phyloP scores from a whole-genome alignment of 495 filamentous ascomycete species.

The Aspergillus haitiensis region DNA sequence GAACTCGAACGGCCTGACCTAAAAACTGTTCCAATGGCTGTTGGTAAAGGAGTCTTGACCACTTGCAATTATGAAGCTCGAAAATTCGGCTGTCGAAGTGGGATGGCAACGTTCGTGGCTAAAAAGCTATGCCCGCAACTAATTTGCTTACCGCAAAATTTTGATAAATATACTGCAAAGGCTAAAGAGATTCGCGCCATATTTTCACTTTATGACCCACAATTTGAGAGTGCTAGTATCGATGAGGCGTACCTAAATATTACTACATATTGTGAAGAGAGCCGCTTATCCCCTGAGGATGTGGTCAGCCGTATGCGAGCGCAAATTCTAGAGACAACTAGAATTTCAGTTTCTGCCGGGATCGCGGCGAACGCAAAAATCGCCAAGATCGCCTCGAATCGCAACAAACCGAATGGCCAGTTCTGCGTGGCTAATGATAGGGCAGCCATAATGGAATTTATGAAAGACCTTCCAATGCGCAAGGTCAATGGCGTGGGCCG shows the following conservation, averaged over 20 bases:
- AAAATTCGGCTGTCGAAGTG: conserved; percentile 85
- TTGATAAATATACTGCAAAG: conserved; percentile 88
- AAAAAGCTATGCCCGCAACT: conserved; percentile 90
- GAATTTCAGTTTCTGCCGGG: conserved; percentile 89
- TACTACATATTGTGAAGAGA: conserved; percentile 76
- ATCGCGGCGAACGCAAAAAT: conserved; percentile 91
- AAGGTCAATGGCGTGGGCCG: conserved; percentile 94
- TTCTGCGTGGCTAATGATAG: conserved; percentile 72
- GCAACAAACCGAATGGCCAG: conserved; percentile 96
- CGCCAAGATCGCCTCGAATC: conserved; percentile 92
- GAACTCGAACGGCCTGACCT: conserved; percentile 89
- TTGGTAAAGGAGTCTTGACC: conserved; percentile 87
- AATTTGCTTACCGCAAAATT: conserved; percentile 79
- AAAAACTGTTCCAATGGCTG: conserved; percentile 86
- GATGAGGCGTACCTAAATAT: conserved; percentile 98
- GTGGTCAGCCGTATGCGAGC: conserved; percentile 72
- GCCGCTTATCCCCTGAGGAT: conserved; percentile 67
- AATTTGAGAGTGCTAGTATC: conserved; percentile 89
- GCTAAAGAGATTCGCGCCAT: conserved; percentile 84
- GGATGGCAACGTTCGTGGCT: conserved; percentile 95
- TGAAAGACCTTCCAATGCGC: conserved; percentile 75
- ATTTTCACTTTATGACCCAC: conserved; percentile 79
- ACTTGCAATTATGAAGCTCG: conserved; percentile 95
- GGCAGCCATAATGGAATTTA: conserved; percentile 75
- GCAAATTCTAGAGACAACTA: conserved; percentile 72